Evolutionary conservation across 2,329 filamentous ascomycete species (phyloP), one percentile per base, ranked within the genome.

Genomic region (Calcarisporium arbuscula): DNA sequence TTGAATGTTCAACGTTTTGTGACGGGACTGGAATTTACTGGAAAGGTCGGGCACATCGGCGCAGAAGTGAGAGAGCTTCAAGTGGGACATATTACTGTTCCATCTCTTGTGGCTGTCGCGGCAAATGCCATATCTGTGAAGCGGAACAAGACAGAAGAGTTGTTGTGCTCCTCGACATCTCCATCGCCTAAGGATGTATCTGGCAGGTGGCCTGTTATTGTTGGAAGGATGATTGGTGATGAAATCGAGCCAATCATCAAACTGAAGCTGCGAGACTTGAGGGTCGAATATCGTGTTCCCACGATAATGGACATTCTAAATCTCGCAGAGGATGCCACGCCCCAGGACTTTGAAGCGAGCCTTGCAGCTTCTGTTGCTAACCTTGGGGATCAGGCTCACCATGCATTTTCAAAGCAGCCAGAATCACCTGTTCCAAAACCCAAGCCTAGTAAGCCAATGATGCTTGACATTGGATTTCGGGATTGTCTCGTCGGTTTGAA

Each of bases 171-270:
- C 15, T 49, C 51, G 10, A 30, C 46, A 9, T 49, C 51, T n/a
- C 42, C 41, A 21, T 46, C 47, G 6, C 42, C 51, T 26, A 54
- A 46, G 14, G 53, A 56, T 5, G 39, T 44, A 15, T 38, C 51
- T 15, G 42, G 41, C 4, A 48, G 43, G 26, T 46, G 49, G 5
- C 60, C 62, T 2, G 85, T 89, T 44, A 57, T 96, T 34, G 95
- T 94, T 80, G 77, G 85, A 39, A 77, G 92, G 32, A 84, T 95
- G 63, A 85, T 98, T 45, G 87, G 87, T 1, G 89, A 96, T 53
- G 90, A 96, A 54, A 85, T 94, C 62, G 90, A 96, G 44, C 90
- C 94, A 0, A 80, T 86, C 6, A 68, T 95, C 45, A 95, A 94
- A 55, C 58, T 95, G 38, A 94, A 94, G 54, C 63, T 96, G 27